Evolutionary conservation across 2,329 filamentous ascomycete genomes (phyloP).

Genomic region (Beauveria sp.): DNA sequence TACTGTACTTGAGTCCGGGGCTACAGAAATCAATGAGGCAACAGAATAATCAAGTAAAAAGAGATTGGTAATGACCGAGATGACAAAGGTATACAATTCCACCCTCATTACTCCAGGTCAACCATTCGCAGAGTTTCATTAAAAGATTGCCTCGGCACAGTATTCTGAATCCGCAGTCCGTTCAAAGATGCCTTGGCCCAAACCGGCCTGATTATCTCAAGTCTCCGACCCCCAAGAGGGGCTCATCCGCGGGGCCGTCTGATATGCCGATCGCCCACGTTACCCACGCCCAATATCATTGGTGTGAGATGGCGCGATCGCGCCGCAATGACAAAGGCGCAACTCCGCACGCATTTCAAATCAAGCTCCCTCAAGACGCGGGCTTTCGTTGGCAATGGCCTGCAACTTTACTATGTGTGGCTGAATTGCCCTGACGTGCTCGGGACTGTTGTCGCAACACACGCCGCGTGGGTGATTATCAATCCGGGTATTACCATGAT

Average conservation of each 20-base stretch:
- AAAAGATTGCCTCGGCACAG: neutral
- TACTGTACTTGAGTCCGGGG: too few relatives aligned
- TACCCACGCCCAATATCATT: neutral
- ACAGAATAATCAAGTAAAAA: neutral
- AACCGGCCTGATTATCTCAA: neutral
- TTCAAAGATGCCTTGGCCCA: neutral
- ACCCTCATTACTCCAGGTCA: too few relatives aligned
- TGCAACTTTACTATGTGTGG: neutral
- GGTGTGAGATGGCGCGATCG: conserved; percentile 6
- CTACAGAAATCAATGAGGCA: too few relatives aligned
- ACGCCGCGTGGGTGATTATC: conserved; percentile 17
- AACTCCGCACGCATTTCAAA: conserved; percentile 12
- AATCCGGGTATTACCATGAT: conserved; percentile 14
- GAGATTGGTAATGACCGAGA: too few relatives aligned
- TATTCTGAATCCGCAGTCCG: neutral
- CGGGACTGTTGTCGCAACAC: neutral
- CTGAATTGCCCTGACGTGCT: neutral
- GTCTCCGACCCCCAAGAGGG: neutral
- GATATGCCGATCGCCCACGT: neutral
- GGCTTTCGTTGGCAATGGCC: neutral
- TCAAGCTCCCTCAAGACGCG: neutral
- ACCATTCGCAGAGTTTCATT: too few relatives aligned
- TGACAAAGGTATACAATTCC: too few relatives aligned
- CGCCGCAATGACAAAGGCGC: neutral
- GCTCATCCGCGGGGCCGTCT: neutral